Evolutionary conservation across 768 basidiomycete species (phyloP).

Genomic region (Lyophyllum shimeji): DNA sequence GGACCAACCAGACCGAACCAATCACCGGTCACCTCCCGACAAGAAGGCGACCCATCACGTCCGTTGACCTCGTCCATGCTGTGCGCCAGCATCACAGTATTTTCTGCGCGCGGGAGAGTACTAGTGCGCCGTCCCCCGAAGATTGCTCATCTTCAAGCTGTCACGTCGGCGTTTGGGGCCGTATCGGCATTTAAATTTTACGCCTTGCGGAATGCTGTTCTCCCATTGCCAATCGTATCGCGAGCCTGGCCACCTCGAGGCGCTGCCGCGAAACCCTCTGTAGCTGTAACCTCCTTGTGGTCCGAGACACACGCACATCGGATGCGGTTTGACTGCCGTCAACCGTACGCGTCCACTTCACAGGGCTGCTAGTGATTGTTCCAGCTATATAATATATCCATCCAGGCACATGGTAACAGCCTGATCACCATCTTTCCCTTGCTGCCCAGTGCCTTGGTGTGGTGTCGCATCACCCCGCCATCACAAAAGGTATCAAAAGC

Average conservation of each 20-base stretch:
- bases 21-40: not conserved
- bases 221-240: not conserved
- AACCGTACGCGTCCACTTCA: not conserved
- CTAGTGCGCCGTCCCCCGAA: not conserved
- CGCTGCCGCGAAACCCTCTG: not conserved
- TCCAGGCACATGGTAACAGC: conserved; percentile 11
- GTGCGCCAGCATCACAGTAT: no score
- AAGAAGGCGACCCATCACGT: not conserved
- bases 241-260: conserved; percentile 1
- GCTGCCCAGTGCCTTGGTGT: not conserved
- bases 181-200: not conserved
- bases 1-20: not conserved
- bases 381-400: conserved; percentile 12
- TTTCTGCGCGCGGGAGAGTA: not conserved
- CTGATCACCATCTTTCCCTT: conserved; percentile 10
- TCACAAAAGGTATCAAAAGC: conserved; percentile 9
- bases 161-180: not conserved
- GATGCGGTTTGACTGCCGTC: not conserved
- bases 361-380: conserved; percentile 9
- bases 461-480: conserved; percentile 11
- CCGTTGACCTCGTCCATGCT: not conserved
- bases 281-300: not conserved
- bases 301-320: conserved; percentile 3
- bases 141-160: not conserved
- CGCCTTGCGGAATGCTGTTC: not conserved